Percentiles rank a stretch among this genome's conserved stretches.
phyloP scores from a whole-genome alignment of 2,329 filamentous ascomycete genomes.

The Claviceps lovelessii region DNA sequence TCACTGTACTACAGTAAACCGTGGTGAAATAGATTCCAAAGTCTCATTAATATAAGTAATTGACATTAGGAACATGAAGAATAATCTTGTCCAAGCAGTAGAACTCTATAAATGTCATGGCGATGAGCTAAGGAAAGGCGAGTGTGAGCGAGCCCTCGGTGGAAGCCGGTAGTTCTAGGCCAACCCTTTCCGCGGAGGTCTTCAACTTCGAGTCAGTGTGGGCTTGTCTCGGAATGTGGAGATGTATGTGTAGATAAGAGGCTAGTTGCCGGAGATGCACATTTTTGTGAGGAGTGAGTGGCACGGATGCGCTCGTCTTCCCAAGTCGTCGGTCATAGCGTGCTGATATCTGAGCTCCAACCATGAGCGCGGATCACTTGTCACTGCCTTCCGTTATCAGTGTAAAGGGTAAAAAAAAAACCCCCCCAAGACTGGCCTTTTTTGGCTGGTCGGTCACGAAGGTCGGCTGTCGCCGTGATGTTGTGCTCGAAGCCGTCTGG shows the following conservation, averaged over 20 bases:
- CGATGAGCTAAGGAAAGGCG: background rate
- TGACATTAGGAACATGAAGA: background rate
- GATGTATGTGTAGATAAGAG: background rate
- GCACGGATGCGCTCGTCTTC: background rate
- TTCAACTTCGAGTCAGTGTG: background rate
- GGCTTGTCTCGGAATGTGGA: conserved; percentile 1
- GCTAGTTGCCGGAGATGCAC: background rate
- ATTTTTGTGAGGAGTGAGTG: background rate
- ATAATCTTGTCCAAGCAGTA: background rate
- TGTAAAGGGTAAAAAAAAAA: background rate
- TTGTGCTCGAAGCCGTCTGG: too few species aligned
- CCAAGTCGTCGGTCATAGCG: background rate
- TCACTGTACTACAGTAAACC: background rate
- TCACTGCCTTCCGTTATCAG: background rate
- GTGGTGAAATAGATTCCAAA: background rate
- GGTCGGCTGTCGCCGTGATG: background rate
- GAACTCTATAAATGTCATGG: background rate
- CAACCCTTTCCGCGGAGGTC: conserved; percentile 4
- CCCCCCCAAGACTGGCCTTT: background rate
- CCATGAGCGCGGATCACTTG: background rate
- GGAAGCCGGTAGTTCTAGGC: background rate
- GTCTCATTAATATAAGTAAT: background rate
- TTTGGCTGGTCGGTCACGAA: background rate
- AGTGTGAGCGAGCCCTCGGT: background rate
- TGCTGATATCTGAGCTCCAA: too few species aligned